Conservation (phyloP, 768 basidiomycete species). For the Pleurotus giganteus region DNA sequence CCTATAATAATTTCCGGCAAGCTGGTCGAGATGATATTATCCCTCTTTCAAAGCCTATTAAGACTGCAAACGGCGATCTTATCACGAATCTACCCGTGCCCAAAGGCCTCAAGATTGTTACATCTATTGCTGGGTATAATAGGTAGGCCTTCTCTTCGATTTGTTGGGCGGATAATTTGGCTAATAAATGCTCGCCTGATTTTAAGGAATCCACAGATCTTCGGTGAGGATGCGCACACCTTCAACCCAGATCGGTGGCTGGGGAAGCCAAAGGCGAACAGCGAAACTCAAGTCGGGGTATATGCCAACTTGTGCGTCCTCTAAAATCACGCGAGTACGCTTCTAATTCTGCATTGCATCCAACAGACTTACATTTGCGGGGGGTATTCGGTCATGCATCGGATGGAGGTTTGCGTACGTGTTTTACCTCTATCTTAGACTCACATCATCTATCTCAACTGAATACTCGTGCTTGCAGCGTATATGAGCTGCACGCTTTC, state of each 20-base stretch:
- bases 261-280: constrained; percentile 30
- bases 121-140: constrained; percentile 55
- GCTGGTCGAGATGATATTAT: constrained; percentile 53
- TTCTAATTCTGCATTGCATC: not conserved
- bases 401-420: constrained; percentile 46
- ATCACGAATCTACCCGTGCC: constrained; percentile 44
- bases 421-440: not conserved
- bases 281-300: constrained; percentile 39
- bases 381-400: constrained; percentile 45
- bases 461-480: not conserved
- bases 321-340: not conserved
- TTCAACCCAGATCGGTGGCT: constrained; percentile 62
- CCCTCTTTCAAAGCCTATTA: constrained; percentile 55
- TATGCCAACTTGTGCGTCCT: constrained; percentile 44
- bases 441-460: not conserved
- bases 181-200: not conserved
- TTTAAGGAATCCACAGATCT: constrained; percentile 43
- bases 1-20: constrained; percentile 51
- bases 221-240: constrained; percentile 53
- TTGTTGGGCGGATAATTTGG: not conserved
- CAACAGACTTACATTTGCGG: constrained; percentile 43
- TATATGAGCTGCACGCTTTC: constrained; percentile 57
- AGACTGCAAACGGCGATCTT: constrained; percentile 40
- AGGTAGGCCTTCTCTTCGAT: constrained; percentile 30
- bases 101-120: constrained; percentile 48